A percentile compares a stretch with the other conserved stretches of the same genome.
Conservation (phyloP, 176 grass and related monocot species). For the Hordeum marinum region DNA sequence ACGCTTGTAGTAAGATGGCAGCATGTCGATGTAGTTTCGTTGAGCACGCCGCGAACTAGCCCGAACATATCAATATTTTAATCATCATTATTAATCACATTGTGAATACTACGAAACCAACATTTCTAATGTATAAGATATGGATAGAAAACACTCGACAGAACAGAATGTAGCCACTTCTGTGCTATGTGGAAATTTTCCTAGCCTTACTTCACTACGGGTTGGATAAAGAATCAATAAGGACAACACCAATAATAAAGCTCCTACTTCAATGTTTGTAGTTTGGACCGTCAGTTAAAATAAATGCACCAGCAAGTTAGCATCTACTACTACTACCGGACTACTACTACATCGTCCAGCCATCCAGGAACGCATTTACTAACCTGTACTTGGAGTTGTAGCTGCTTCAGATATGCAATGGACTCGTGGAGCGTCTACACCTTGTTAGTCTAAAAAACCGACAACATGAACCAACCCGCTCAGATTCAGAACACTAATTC, state of each 20-base stretch:
- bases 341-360: neutral
- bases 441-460: no score
- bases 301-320: neutral
- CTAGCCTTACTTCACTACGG: neutral
- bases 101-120: no score
- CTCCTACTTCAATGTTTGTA: neutral
- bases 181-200: neutral
- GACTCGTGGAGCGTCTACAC: no score
- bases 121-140: no score
- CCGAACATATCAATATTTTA: no score
- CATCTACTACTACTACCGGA: neutral
- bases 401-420: constrained; percentile 95
- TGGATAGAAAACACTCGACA: neutral
- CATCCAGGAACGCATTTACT: constrained; percentile 8
- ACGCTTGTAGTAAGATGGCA: no score
- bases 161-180: neutral
- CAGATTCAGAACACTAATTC: no score
- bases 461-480: no score
- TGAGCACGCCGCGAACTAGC: no score
- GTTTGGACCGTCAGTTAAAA: neutral
- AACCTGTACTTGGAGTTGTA: constrained; percentile 96
- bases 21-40: no score
- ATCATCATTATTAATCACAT: no score
- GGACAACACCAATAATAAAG: neutral
- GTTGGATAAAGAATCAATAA: neutral